phyloP scores from a whole-genome alignment of 2,329 filamentous ascomycete genomes.

The Ceratocystis colombiana region DNA sequence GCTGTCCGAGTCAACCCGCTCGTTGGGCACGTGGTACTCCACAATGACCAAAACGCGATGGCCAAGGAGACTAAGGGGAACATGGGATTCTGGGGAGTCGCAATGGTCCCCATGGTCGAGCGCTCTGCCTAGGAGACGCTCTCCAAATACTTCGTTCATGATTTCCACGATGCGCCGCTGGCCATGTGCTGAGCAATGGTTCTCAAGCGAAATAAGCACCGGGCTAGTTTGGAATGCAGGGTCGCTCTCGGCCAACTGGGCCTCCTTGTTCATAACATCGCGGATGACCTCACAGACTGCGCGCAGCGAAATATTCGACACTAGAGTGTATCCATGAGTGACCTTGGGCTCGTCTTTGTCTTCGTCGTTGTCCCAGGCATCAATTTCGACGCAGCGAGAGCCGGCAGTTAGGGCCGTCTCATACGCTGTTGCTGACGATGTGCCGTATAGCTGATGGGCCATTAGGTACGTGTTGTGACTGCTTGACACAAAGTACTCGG shows the following conservation, averaged over 20 bases:
- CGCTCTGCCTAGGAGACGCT: slow-evolving; percentile 48
- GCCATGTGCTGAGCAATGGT: slow-evolving; percentile 51
- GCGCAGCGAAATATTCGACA: slow-evolving; percentile 56
- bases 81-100: slow-evolving; percentile 44
- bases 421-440: slow-evolving; percentile 53
- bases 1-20: slow-evolving; percentile 36
- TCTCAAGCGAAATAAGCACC: slow-evolving; percentile 56
- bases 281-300: slow-evolving; percentile 55
- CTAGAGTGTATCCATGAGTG: slow-evolving; percentile 59
- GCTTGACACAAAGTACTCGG: slow-evolving; percentile 63
- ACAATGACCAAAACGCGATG: slow-evolving; percentile 58
- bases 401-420: slow-evolving; percentile 52
- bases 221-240: slow-evolving; percentile 42
- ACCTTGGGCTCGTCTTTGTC: slow-evolving; percentile 56
- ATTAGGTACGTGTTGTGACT: slow-evolving; percentile 65
- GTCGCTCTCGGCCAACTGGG: slow-evolving; percentile 33
- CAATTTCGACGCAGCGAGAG: slow-evolving; percentile 62
- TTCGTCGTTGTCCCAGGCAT: slow-evolving; percentile 58
- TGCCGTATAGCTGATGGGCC: slow-evolving; percentile 58
- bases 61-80: slow-evolving; percentile 49
- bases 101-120: slow-evolving; percentile 40
- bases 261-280: slow-evolving; percentile 51
- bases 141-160: slow-evolving; percentile 53
- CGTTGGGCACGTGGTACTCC: slow-evolving; percentile 52
- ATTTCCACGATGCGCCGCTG: slow-evolving; percentile 54